Percentiles rank a stretch among this genome's conserved stretches.
phyloP scores from a whole-genome alignment of 2,329 filamentous ascomycete genomes.

The Epichloe amarillans region DNA sequence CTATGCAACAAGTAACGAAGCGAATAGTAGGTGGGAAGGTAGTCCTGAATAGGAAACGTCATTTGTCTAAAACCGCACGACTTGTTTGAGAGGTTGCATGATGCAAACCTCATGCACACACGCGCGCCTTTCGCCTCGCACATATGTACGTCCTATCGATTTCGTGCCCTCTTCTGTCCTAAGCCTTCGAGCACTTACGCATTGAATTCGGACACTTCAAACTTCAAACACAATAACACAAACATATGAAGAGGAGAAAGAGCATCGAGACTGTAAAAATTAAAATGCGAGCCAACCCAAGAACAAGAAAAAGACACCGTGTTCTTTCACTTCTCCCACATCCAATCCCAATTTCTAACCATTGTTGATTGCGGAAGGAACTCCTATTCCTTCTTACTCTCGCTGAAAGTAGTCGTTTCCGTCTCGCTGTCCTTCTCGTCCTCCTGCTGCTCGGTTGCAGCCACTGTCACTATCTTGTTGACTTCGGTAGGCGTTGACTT shows the following conservation, averaged over 20 bases:
- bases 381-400: conserved; percentile 25
- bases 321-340: conserved; percentile 1
- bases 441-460: conserved; percentile 8
- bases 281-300: conserved; percentile 4
- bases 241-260: neutral
- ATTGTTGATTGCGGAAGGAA: conserved; percentile 10
- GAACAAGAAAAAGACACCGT: neutral
- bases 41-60: neutral
- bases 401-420: conserved; percentile 13
- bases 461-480: neutral
- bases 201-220: neutral
- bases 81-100: neutral
- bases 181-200: neutral
- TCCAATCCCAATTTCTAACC: neutral
- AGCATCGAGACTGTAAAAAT: neutral
- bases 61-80: conserved; percentile 3
- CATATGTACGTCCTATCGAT: neutral
- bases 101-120: conserved; percentile 2
- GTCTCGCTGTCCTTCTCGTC: conserved; percentile 14
- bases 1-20: neutral
- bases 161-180: neutral
- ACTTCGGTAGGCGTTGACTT: conserved; percentile 5
- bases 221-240: neutral
- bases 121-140: conserved; percentile 1
- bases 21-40: neutral